Evolutionary conservation across 1,139 yeast genomes (phyloP), one percentile per base, ranked within the genome.

Genomic region (Meyerozyma athensensis): DNA sequence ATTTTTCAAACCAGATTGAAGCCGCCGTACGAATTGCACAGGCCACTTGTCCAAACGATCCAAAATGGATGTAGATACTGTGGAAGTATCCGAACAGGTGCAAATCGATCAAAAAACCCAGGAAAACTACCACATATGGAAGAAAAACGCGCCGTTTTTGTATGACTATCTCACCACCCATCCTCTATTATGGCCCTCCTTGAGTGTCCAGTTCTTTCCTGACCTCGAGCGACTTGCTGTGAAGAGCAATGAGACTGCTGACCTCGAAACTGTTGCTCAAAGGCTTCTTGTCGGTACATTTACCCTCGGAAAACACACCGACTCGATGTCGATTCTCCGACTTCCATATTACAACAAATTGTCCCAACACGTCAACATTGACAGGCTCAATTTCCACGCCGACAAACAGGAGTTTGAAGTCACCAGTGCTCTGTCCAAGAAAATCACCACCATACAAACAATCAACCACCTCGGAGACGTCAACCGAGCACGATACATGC

Each of bases 161-260:
- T 77, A 77, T 50, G 76, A 71, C 44, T 74, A 72, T 44, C 44
- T 77, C 9, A 64, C 67, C 26, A 77, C 82, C 4, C 61, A 67
- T 32, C 57, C 79, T 2, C 54, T 74, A 12, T 46, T 72, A 23
- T 77, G 82, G 82, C 82, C 82, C 1, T 72, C 79, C 1, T 52
- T 75, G 34, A 59, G 77, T 3, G 68, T 74, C 2, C 77, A 72
- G 45, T 76, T 77, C 62, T 69, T 77, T 39, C 81, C 81, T 1
- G 81, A 76, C 46, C 44, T 68, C n/a, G 40, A 42, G 34, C 35
- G 31, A 4, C 37, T 28, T 10, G 26, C 34, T 4, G 26, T 38
- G 18, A 42, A 39, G n/a, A 26, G 22, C 28, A 10, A 9, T 10
- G 19, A n/a, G 7, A 36, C 24, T 12, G 10, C 12, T 19, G 32